Base-by-base conservation (phyloP, 495 filamentous ascomycete genomes). In the Pyrenopolyporus hunteri region DNA sequence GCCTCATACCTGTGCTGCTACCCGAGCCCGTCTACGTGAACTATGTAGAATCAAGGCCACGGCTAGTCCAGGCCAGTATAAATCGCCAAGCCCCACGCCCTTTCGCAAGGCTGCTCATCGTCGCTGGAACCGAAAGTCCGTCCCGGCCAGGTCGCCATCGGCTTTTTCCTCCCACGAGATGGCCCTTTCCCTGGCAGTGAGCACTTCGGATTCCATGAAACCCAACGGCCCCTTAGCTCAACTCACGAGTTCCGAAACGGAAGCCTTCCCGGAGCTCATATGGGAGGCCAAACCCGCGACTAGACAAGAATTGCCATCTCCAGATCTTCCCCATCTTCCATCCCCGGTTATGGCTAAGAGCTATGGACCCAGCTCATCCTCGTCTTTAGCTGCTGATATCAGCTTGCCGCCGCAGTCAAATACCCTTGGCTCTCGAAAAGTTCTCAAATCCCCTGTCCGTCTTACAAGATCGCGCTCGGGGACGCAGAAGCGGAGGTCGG, bases 1-100 rank as follows among this genome's bases (percentile, higher is more conserved):
- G 91, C 91, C 92, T 29, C 89, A 89, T 66, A 91, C 91, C 4
- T 87, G 91, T 66, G 79, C 88, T 33, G 87, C 90, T 6, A 96
- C 91, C 29, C 82, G 95, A 45, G 82, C 83, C 45, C 84, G 93
- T 60, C 79, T 98, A n/a, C 84, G 93, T 36, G 81, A 89, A 39
- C 77, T 98, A 2, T 96, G 92, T 75, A 91, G 86, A 71, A 79
- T 82, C 55, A 93, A 89, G 67, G 88, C 89, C 35, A 79, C 80
- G 0, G 84, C 86, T 33, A 82, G 85, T 17, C 59, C 66, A 10
- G 62, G 69, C 37, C 83, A 89, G 66, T 83, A 94, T 66, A 81
- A 87, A 68, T 87, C 86, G 35, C 83, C 87, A 22, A 91, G 83
- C 68, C 87, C 89, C 33, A 89, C 92, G 17, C 89, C 93, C 6